Evolutionary conservation across 1,284 basidiomycete species (phyloP).

Genomic region (Ceratobasidium sp.): DNA sequence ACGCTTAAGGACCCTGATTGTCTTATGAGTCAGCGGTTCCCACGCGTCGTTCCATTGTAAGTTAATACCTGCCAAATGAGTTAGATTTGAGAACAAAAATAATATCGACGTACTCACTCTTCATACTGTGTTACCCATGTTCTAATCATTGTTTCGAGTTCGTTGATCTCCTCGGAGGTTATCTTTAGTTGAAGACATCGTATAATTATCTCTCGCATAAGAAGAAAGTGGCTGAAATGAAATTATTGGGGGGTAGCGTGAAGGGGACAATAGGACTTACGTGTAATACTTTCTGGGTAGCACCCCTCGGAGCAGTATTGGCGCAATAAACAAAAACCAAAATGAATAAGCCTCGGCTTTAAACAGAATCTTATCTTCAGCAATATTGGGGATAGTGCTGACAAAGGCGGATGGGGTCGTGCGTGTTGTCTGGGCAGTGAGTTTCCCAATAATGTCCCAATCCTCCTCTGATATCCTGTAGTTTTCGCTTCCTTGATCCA

Average conservation of each 20-base stretch:
- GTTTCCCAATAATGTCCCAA: constrained; percentile 58
- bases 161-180: constrained; percentile 51
- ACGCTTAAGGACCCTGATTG: no score
- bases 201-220: constrained; percentile 56
- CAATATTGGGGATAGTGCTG: constrained; percentile 55
- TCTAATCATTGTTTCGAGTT: constrained; percentile 54
- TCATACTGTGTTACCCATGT: constrained; percentile 61
- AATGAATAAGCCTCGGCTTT: constrained; percentile 56
- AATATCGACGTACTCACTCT: constrained; percentile 53
- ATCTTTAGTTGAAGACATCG: constrained; percentile 59
- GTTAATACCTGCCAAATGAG: no score
- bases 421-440: constrained; percentile 50
- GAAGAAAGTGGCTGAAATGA: constrained; percentile 56
- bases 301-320: constrained; percentile 53
- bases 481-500: constrained; percentile 31
- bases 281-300: constrained; percentile 56
- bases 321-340: constrained; percentile 58
- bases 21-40: no score
- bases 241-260: constrained; percentile 47
- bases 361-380: constrained; percentile 49
- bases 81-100: no score
- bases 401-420: constrained; percentile 59
- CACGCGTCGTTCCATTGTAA: no score
- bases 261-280: constrained; percentile 54
- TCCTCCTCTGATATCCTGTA: constrained; percentile 47